Conservation (phyloP, 1,284 basidiomycete species). For the Tilletia caries region DNA sequence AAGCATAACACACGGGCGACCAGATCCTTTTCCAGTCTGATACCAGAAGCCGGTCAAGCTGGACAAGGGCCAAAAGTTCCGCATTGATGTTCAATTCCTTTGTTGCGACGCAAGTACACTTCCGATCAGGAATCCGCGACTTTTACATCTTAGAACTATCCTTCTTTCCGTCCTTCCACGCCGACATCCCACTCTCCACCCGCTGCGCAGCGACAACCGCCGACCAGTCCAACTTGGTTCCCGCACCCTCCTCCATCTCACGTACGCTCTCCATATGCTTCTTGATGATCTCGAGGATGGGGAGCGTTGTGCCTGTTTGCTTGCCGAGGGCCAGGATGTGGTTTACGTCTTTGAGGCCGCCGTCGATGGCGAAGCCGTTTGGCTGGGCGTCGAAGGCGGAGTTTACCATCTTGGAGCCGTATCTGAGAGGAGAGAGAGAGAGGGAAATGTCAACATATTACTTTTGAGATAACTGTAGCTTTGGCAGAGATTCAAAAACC, state of each 20-base stretch:
- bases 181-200: neutral
- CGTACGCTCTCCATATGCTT: neutral
- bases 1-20: too few relatives aligned
- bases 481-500: too few relatives aligned
- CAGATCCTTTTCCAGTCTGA: too few relatives aligned
- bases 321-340: neutral
- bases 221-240: constrained; percentile 1
- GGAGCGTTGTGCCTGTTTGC: neutral
- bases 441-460: too few relatives aligned
- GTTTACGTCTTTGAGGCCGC: neutral
- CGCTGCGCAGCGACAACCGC: constrained; percentile 1
- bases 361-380: constrained; percentile 2
- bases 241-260: neutral
- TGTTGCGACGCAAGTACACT: too few relatives aligned
- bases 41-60: too few relatives aligned
- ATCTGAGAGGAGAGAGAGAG: too few relatives aligned
- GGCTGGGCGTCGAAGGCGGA: constrained; percentile 11
- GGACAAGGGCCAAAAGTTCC: too few relatives aligned
- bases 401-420: constrained; percentile 12
- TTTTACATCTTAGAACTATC: constrained; percentile 21
- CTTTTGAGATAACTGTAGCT: too few relatives aligned
- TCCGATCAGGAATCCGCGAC: too few relatives aligned
- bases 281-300: neutral
- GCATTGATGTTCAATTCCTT: too few relatives aligned
- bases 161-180: neutral